Evolutionary conservation across 108 stramenopile genomes (phyloP).

Genomic region (Seminavis robusta): DNA sequence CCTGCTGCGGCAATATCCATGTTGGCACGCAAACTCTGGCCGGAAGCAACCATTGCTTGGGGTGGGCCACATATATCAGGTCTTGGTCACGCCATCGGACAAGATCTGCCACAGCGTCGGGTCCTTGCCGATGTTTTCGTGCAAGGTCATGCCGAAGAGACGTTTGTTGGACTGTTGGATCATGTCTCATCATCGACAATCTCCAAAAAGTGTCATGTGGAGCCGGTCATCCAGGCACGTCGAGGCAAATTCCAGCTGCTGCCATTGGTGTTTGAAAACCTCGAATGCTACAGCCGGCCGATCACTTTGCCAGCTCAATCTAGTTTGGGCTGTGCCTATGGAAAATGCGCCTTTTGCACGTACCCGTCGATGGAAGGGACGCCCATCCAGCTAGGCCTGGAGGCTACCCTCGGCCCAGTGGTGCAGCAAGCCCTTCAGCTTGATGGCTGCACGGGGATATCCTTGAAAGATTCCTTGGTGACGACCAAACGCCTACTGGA

Average conservation of each 20-base stretch:
- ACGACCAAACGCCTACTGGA: neutral
- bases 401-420: neutral
- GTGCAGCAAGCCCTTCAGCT: neutral
- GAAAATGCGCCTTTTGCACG: slow-evolving; percentile 7
- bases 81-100: slow-evolving; percentile 3
- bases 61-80: slow-evolving; percentile 13
- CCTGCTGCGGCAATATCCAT: slow-evolving; percentile 8
- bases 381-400: neutral
- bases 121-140: slow-evolving; percentile 13
- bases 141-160: slow-evolving; percentile 11
- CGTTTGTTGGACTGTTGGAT: slow-evolving; percentile 5
- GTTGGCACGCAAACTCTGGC: slow-evolving; percentile 1
- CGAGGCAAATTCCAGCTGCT: neutral
- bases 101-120: slow-evolving; percentile 2
- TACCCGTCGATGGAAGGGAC: neutral
- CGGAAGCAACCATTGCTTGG: slow-evolving; percentile 10
- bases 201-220: no score
- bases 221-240: no score
- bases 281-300: neutral
- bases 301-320: slow-evolving; percentile 6
- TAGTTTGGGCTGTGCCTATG: slow-evolving; percentile 3
- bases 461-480: slow-evolving; percentile 7
- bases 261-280: slow-evolving; percentile 6
- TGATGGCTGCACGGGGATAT: neutral
- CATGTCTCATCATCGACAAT: neutral